Base-by-base conservation (phyloP, 1,284 basidiomycete genomes). In the Cryptococcus jaspeensis region DNA sequence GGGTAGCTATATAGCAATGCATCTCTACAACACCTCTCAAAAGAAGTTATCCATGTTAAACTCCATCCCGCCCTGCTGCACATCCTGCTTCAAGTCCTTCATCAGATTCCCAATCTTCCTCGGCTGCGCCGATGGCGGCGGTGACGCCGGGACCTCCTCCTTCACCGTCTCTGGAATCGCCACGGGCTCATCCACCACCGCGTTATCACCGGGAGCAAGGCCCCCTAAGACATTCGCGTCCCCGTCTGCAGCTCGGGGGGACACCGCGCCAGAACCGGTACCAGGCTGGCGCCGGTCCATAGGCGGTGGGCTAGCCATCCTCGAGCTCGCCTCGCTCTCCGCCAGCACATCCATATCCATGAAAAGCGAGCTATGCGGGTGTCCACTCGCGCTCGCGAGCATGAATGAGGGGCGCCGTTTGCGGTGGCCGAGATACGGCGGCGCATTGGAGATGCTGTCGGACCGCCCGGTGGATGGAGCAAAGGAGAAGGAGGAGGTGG, bases 321-420 rank as follows among this genome's bases (percentile, higher is more conserved):
- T 45, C 25, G 51, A 44, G 23, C 40, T 43, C 6, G 12, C 48
- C 50, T 66, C 71, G 20, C 83, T 79, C 16, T 85, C 69, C 2
- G 60, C 65, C 20, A 74, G 50, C n/a, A 90, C 81, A 58, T 90
- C 88, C 84, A 93, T 90, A 75, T 93, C 91, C 68, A 93, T 92
- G 50, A 61, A 55, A 5, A 55, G 22, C 15, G 59, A 61, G 44
- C 54, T 58, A 41, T 48, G 48, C 48, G 83, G 81, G 41, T 86
- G 81, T 44, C 84, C 83, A 56, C 84, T 69, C 28, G 77, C 79
- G 12, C 81, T 81, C 55, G 82, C 81, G 5, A 85, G 75, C 42
- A 84, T 79, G 69, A 85, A 85, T 50, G 81, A 72, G 3, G 81
- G 79, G 23, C 81, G 77, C 37, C 83, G 82, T 32, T 32, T 32